Evolutionary conservation across 2,329 filamentous ascomycete species (phyloP).

Genomic region (Aureobasidium leucospermi): DNA sequence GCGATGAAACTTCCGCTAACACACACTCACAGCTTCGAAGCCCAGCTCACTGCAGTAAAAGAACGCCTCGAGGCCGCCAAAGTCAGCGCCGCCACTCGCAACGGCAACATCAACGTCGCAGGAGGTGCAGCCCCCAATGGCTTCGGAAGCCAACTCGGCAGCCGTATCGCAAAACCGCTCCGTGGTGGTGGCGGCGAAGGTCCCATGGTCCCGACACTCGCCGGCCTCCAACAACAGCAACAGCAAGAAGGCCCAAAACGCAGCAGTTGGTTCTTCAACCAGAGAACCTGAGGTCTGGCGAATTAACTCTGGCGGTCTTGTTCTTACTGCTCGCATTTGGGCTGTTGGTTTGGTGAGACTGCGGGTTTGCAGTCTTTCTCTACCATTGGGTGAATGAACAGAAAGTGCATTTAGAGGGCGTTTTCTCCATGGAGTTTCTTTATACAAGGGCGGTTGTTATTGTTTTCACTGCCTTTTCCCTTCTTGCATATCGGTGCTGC

Average conservation of each 20-base stretch:
- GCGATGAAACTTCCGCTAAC: constrained; percentile 13
- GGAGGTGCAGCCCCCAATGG: constrained; percentile 28
- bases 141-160: constrained; percentile 64
- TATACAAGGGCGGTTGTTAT: too few species aligned
- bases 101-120: constrained; percentile 52
- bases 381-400: too few species aligned
- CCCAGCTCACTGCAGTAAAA: constrained; percentile 93
- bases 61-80: constrained; percentile 95
- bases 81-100: constrained; percentile 61
- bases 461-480: too few species aligned
- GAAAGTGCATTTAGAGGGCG: too few species aligned
- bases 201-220: constrained; percentile 36
- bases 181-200: constrained; percentile 39
- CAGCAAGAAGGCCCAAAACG: constrained; percentile 25
- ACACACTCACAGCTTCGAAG: constrained; percentile 67
- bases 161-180: constrained; percentile 58
- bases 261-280: constrained; percentile 25
- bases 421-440: too few species aligned
- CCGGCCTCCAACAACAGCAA: constrained; percentile 43
- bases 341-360: neutral
- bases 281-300: constrained; percentile 19
- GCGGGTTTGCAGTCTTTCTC: neutral
- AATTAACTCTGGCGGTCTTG: neutral
- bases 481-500: too few species aligned
- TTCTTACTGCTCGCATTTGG: neutral